Evolutionary conservation across 1,139 yeast genomes (phyloP), one percentile per base, ranked within the genome.

Genomic region (Saccharomyces hybrid): DNA sequence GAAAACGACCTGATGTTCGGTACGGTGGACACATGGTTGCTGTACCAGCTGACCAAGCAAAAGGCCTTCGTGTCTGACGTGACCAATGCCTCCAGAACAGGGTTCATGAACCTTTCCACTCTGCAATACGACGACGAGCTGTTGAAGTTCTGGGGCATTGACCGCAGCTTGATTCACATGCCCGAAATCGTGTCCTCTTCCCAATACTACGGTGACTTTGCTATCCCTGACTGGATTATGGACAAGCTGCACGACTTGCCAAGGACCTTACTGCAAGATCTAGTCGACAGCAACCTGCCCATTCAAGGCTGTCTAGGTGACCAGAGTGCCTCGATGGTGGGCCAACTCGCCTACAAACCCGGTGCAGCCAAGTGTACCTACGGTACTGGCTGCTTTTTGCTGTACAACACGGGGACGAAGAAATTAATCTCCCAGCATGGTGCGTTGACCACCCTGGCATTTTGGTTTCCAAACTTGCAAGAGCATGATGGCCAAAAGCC

Each of bases 341-440:
- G 98, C 38, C 97, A 91, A 72, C 73, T 88, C 71, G 97, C 97
- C 1, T 82, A 88, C 66, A 78, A 80, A 61, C 79, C 83, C 34
- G 97, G 97, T 55, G 82, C 86, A 52, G 97, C 97, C 47, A 91
- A 91, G 73, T 88, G 96, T 77, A 91, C 98, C n/a, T 91, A 90
- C 68, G 98, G 98, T 62, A 91, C 98, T 2, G 98, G 98, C 60
- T 89, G 96, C 70, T 91, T 91, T 78, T 73, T 91, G 60, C 77
- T 91, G 61, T 89, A 87, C 77, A 91, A 91, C 73, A 88, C 96
- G 2, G 98, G 98, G 54, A 71, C 76, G 31, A 70, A 76, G 50
- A 81, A 82, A 60, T 74, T 84, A 70, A 80, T 84, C 50, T 83
- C 91, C 46, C 77, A 80, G 47, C 84, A 87, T 67, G 97, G 97